Base-by-base conservation (phyloP, 148 eudicot genomes). In the Beta vulgaris region DNA sequence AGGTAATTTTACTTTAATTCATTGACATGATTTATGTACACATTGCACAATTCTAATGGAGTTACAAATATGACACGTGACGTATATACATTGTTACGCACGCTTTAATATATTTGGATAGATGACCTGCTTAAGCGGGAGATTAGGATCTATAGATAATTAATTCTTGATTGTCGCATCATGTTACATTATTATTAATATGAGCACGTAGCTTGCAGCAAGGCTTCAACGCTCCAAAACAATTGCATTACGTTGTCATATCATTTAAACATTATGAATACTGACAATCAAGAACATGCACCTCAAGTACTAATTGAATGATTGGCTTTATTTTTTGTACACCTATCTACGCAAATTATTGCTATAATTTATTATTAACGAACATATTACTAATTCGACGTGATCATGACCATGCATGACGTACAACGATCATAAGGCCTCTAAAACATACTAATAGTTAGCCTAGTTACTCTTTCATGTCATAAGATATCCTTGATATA, bases 391-490 rank as follows among this genome's bases (percentile, higher is more conserved):
- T 31, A 68, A 40, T 32, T 76, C 57, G 32, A 69, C 79, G 73
- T 76, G 36, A 79, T 75, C 74, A 69, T 79, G 82, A 76, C 73
- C 36, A 46, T 53, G 72, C 72, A 71, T 80, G 78, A 80, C 76
- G 76, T n/a, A 28, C 29, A 66, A 39, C 1, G 29, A 36, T 64
- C 44, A 64, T 29, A 64, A 19, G 68, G 68, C 68, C n/a, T n/a
- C n/a, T n/a, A n/a, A n/a, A n/a, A n/a, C n/a, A n/a, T n/a, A n/a
- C n/a, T n/a, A n/a, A n/a, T n/a, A n/a, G n/a, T n/a, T n/a, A n/a
- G n/a, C 26, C n/a, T 53, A n/a, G 58, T 53, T 53, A 53, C 58
- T 29, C 35, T 28, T 59, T 59, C 63, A 59, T 59, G 12, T 59
- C 36, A 29, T 59, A 59, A n/a, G n/a, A 55, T 25, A 23, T 31